Base-by-base conservation (phyloP, 805 yeast genomes). In the Yamadazyma olivae region DNA sequence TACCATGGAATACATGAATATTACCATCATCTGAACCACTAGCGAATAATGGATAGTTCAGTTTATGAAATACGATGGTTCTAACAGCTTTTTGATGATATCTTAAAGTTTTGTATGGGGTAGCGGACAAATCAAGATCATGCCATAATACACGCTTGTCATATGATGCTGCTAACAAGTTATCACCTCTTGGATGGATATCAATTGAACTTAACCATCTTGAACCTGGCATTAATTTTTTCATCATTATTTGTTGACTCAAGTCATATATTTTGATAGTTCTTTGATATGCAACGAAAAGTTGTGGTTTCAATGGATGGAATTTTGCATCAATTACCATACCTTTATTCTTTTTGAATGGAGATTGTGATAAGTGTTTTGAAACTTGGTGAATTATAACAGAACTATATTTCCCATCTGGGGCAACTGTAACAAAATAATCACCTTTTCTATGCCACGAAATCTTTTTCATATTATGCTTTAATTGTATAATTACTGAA, bases 361-460 rank as follows among this genome's bases (percentile, higher is more conserved):
- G 99, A 8, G 96, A 85, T 67, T 93, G 99, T 13, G 98, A 83
- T 41, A 83, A 74, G 66, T 93, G 98, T 62, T 88, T 88, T 3
- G 97, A 88, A 33, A 93, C 65, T 68, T 93, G 98, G 64, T 93
- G 99, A 46, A 93, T 88, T 43, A 93, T 71, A 27, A 93, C 96
- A 5, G 98, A 82, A 8, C 90, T 76, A 55, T 88, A 81, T 37
- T 85, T 87, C 34, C 88, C 83, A 35, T 87, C 93, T 35, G 98
- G 97, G n/a, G 95, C 81, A n/a, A 88, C 95, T 3, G 95, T 81
- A 45, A 91, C 95, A 51, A 93, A 86, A 58, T 93, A 93, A 67
- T 93, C 99, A 52, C 99, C 99, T 55, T 85, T 84, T 59, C 96
- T 75, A 61, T 93, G 99, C 99, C 99, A 93, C 47, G 95, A 77